These are phyloP conservation scores for Cenchrus americanus DNA, from an alignment of 176 grass and related monocot species.

Conservation along the genomic window DNA sequence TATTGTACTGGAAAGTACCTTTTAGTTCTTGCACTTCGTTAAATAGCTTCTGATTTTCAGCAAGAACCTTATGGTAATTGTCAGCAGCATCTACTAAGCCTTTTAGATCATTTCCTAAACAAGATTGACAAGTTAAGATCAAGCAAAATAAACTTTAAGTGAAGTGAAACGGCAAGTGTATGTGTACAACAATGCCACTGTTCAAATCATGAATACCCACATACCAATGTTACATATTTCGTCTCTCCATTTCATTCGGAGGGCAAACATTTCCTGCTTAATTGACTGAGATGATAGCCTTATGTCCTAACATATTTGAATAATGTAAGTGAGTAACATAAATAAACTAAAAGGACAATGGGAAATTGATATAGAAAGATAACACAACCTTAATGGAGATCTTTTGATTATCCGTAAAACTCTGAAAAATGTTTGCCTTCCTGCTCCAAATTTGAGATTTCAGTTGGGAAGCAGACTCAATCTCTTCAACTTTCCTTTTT, in stretches of 20 bases:
- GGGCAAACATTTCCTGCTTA: constrained; percentile 72
- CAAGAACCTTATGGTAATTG: constrained; percentile 88
- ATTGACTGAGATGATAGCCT: constrained; percentile 74
- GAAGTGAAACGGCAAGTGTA: not conserved
- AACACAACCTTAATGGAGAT: constrained; percentile 59
- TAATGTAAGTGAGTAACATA: constrained; percentile 26
- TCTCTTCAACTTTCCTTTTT: constrained; percentile 70
- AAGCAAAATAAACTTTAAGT: not conserved
- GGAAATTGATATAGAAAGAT: constrained; percentile 31
- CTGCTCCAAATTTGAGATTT: constrained; percentile 79
- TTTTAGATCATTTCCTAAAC: constrained; percentile 71
- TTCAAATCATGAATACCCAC: constrained; percentile 3
- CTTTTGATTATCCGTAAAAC: constrained; percentile 65
- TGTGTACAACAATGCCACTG: constrained; percentile 22
- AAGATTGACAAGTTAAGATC: constrained; percentile 21
- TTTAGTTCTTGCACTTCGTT: constrained; percentile 99
- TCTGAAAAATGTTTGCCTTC: constrained; percentile 75
- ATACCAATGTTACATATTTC: constrained; percentile 86
- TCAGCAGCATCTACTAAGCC: constrained; percentile 89
- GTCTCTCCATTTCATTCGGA: constrained; percentile 84
- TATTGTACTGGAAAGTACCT: constrained; percentile 54
- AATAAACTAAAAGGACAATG: constrained; percentile 26
- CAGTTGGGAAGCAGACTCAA: constrained; percentile 67
- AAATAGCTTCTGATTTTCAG: constrained; percentile 91
- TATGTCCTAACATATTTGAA: constrained; percentile 69